Percentiles rank a stretch among this genome's conserved stretches.
Conservation (phyloP, 2,329 filamentous ascomycete species). For the Fusarium equiseti region DNA sequence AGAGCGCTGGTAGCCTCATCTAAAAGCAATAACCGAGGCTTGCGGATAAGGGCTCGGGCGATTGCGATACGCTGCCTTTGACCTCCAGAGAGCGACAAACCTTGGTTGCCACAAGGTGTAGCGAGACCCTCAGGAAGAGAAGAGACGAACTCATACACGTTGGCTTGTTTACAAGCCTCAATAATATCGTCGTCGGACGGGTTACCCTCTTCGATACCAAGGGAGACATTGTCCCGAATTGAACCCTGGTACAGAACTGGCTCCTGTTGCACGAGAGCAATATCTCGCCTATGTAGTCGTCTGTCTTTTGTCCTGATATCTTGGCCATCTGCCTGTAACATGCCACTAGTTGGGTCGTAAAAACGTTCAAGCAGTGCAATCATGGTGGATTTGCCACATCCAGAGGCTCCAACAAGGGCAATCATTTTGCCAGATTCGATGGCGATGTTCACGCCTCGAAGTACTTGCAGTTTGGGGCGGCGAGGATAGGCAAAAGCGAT, state of each 20-base stretch:
- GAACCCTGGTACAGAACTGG: constrained; percentile 61
- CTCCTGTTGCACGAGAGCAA: constrained; percentile 58
- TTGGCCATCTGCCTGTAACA: constrained; percentile 46
- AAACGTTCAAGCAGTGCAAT: constrained; percentile 64
- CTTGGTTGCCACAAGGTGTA: constrained; percentile 74
- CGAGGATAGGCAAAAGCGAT: constrained; percentile 70
- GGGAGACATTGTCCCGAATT: constrained; percentile 67
- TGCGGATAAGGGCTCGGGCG: constrained; percentile 75
- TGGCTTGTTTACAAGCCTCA: constrained; percentile 65
- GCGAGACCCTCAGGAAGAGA: constrained; percentile 70
- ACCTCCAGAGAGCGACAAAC: constrained; percentile 77
- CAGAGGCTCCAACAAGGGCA: constrained; percentile 68
- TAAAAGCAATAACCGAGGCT: constrained; percentile 74
- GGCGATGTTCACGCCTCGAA: constrained; percentile 55
- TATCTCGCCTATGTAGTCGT: constrained; percentile 50
- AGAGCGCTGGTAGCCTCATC: constrained; percentile 78
- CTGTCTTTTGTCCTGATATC: constrained; percentile 50
- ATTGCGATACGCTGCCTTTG: constrained; percentile 81
- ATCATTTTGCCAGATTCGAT: constrained; percentile 62
- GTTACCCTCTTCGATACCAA: constrained; percentile 55
- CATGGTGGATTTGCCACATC: constrained; percentile 71
- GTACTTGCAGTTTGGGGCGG: constrained; percentile 51
- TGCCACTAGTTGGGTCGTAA: constrained; percentile 53
- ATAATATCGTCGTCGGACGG: constrained; percentile 57
- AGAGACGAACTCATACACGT: constrained; percentile 67